Evolutionary conservation across 805 yeast species (phyloP).

Genomic region (Jamesozyma jinghongensis): DNA sequence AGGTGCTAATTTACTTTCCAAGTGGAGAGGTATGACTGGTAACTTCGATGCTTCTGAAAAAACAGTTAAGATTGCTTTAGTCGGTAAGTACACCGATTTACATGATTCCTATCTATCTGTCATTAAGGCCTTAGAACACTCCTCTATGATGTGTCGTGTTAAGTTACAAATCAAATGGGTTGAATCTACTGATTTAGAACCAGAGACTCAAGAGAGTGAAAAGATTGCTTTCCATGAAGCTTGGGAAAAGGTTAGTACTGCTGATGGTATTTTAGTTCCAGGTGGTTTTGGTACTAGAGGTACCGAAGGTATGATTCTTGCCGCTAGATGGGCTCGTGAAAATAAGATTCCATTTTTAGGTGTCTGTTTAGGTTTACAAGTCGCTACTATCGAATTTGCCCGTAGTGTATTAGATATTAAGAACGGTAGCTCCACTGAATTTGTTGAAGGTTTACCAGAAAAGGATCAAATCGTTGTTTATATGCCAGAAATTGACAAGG

Average conservation of each 20-base stretch:
- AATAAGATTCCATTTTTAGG: conserved; percentile 91
- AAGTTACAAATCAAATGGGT: conserved; percentile 90
- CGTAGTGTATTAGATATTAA: conserved; percentile 65
- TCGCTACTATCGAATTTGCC: conserved; percentile 90
- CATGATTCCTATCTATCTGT: conserved; percentile 94
- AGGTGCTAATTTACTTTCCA: conserved; percentile 61
- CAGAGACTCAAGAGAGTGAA: conserved; percentile 49
- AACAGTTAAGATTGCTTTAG: conserved; percentile 87
- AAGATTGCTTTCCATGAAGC: conserved; percentile 85
- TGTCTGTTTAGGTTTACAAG: conserved; percentile 93
- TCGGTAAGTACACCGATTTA: conserved; percentile 93
- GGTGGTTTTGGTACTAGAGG: conserved; percentile 99
- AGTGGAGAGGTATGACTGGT: conserved; percentile 75
- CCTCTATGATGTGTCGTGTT: conserved; percentile 82
- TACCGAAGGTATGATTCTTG: conserved; percentile 95
- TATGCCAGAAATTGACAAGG: conserved; percentile 98
- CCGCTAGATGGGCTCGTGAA: conserved; percentile 98
- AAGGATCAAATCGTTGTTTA: conserved; percentile 69
- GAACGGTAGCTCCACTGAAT: conserved; percentile 75
- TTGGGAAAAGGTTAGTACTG: conserved; percentile 87
- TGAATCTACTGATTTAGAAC: conserved; percentile 85
- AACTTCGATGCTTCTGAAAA: conserved; percentile 77
- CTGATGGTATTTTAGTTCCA: conserved; percentile 95
- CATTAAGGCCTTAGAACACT: conserved; percentile 90
- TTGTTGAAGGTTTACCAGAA: conserved; percentile 53